Evolutionary conservation across 805 yeast genomes (phyloP).

Genomic region (Yarrowia hollandica): DNA sequence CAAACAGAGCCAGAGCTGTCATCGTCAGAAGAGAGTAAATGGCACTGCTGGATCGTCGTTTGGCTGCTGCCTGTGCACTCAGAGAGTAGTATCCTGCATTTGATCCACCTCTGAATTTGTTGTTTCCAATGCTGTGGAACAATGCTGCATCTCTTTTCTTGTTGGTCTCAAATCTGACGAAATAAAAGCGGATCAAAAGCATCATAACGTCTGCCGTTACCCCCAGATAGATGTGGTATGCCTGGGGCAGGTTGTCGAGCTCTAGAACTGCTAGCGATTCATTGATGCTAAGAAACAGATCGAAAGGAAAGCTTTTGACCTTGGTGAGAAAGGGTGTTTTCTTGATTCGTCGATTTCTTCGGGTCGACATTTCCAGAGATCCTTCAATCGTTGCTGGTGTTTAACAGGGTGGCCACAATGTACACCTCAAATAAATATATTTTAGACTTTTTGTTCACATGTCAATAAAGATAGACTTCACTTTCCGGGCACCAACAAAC

Average conservation of each 20-base stretch:
- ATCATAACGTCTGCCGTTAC: background rate
- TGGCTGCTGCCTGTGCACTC: slow-evolving; percentile 24
- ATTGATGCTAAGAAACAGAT: slow-evolving; percentile 18
- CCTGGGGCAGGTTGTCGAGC: slow-evolving; percentile 20
- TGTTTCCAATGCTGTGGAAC: slow-evolving; percentile 3
- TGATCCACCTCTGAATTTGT: background rate
- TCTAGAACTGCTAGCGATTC: background rate
- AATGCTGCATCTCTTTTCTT: background rate
- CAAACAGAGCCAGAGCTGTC: slow-evolving; percentile 25
- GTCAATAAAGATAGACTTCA: background rate
- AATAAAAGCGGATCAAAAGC: slow-evolving; percentile 13
- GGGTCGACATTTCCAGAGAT: background rate
- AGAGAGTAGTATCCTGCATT: background rate
- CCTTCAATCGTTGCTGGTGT: too few species aligned
- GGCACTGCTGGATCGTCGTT: background rate
- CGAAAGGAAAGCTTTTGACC: slow-evolving; percentile 8
- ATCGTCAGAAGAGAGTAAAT: slow-evolving; percentile 3
- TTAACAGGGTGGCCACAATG: too few species aligned
- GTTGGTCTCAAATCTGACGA: background rate
- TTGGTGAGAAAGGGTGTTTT: slow-evolving; percentile 7
- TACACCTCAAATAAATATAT: slow-evolving; percentile 1
- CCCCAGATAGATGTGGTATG: slow-evolving; percentile 21
- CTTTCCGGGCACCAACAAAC: background rate
- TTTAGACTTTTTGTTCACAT: background rate
- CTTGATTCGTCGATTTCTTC: background rate